Evolutionary conservation across 257 asterid species (phyloP).

Genomic region (Paraleonurus japonicus): DNA sequence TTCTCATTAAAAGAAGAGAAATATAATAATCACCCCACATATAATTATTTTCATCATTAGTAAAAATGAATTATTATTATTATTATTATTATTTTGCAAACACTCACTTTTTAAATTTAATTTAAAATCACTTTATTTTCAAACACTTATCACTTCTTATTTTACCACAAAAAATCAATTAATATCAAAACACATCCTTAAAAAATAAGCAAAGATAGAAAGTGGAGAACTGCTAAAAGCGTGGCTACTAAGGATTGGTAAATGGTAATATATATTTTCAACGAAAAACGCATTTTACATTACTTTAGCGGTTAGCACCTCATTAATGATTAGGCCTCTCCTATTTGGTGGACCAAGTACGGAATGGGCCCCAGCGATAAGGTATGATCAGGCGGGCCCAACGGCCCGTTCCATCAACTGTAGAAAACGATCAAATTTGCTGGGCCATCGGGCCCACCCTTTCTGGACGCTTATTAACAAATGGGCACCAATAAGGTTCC

Average conservation of each 20-base stretch:
- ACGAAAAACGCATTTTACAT: background rate
- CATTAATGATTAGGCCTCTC: slow-evolving; percentile 6
- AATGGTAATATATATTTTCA: slow-evolving; percentile 19
- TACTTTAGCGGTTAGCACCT: background rate
- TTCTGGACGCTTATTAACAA: background rate
- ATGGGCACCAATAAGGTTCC: slow-evolving; percentile 6
- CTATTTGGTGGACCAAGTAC: slow-evolving; percentile 25
- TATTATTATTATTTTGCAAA: too few species aligned
- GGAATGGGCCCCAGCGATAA: slow-evolving; percentile 28
- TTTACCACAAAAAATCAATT: too few species aligned
- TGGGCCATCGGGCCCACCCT: slow-evolving; percentile 34
- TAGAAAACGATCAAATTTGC: background rate
- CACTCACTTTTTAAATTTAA: too few species aligned
- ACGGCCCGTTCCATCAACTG: slow-evolving; percentile 11
- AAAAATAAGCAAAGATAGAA: too few species aligned
- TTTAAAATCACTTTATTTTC: too few species aligned
- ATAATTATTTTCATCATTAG: too few species aligned
- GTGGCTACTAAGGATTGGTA: slow-evolving; percentile 8
- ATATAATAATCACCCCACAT: too few species aligned
- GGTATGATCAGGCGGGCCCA: slow-evolving; percentile 6
- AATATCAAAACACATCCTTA: too few species aligned
- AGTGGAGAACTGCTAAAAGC: background rate
- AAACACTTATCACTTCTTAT: too few species aligned
- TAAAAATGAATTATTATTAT: too few species aligned
- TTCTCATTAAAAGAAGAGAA: too few species aligned